phyloP scores from a whole-genome alignment of 2,329 filamentous ascomycete genomes.

The Hypoxylon sp. region DNA sequence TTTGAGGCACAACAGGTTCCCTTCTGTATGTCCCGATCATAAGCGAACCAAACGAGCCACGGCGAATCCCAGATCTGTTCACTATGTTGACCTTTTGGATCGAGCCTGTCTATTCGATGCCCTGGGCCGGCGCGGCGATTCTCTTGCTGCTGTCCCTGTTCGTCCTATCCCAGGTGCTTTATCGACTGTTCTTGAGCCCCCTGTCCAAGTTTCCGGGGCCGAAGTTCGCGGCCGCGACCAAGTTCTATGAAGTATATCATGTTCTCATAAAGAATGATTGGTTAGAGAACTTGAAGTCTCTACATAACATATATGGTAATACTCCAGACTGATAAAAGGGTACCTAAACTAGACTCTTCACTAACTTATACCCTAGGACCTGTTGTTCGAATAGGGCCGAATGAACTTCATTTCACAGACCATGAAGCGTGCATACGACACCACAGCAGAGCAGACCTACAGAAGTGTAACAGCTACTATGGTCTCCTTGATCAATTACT shows the following conservation, averaged over 20 bases:
- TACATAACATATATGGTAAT: slow-evolving; percentile 11
- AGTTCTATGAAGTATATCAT: slow-evolving; percentile 13
- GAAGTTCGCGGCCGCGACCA: slow-evolving; percentile 4
- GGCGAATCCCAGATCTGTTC: neutral
- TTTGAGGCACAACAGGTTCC: neutral
- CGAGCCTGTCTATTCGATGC: neutral
- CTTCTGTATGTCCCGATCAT: neutral
- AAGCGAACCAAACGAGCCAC: neutral
- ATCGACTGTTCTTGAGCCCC: slow-evolving; percentile 13
- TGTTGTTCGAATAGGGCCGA: slow-evolving; percentile 19
- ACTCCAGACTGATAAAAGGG: neutral
- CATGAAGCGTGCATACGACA: slow-evolving; percentile 14
- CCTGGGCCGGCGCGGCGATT: neutral
- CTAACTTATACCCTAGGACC: slow-evolving; percentile 7
- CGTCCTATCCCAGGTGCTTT: neutral
- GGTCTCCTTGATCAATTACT: slow-evolving; percentile 1
- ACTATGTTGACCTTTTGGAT: slow-evolving; percentile 5
- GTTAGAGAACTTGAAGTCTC: slow-evolving; percentile 7
- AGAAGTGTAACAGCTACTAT: slow-evolving; percentile 16
- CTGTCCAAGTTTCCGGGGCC: slow-evolving; percentile 14
- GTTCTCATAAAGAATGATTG: slow-evolving; percentile 21
- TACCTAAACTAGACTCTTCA: neutral
- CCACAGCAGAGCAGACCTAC: slow-evolving; percentile 9
- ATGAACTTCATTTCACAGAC: slow-evolving; percentile 19
- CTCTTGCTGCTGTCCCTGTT: neutral